Conservation (phyloP, 2,329 filamentous ascomycete species). For the Fusarium globosum region DNA sequence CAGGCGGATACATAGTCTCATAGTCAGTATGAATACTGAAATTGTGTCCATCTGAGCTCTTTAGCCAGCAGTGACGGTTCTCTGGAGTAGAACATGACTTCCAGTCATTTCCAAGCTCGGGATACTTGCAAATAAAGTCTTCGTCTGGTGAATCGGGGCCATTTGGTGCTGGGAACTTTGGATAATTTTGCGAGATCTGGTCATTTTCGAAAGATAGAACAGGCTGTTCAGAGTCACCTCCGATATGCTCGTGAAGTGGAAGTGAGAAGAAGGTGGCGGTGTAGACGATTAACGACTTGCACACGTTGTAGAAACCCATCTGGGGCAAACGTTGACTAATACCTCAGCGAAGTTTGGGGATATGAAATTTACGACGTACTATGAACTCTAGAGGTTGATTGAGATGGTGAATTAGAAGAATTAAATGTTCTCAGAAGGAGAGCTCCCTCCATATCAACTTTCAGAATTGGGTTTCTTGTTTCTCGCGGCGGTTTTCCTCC, state of each 20-base stretch:
- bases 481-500: neutral
- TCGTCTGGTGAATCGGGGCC: neutral
- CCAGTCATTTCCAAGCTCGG: conserved; percentile 5
- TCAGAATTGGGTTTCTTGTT: neutral
- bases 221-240: neutral
- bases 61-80: conserved; percentile 6
- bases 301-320: neutral
- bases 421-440: neutral
- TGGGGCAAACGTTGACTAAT: neutral
- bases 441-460: neutral
- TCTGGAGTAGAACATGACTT: neutral
- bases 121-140: neutral
- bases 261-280: neutral
- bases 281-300: neutral
- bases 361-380: neutral
- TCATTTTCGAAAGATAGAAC: neutral
- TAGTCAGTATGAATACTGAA: conserved; percentile 10
- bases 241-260: neutral
- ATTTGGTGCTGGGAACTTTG: conserved; percentile 5
- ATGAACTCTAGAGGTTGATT: neutral
- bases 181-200: neutral
- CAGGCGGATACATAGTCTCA: conserved; percentile 2
- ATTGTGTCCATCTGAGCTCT: neutral
- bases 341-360: neutral
- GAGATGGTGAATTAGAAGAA: neutral